Base-by-base conservation (phyloP, 1,139 yeast genomes). In the Candida mesenterica region DNA sequence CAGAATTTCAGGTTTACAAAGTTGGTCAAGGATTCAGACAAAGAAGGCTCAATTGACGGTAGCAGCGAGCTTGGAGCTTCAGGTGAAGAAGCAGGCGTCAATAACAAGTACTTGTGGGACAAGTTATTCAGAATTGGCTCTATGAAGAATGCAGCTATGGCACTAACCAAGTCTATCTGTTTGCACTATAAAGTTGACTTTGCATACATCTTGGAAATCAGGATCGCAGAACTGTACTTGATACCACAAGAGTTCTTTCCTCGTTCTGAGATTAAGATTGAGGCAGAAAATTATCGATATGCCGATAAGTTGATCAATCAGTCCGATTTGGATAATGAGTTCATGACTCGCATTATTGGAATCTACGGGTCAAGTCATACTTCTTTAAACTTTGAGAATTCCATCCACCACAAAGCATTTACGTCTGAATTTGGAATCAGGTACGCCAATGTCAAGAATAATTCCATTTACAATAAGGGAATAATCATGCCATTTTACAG, bases 171-270 rank as follows among this genome's bases (percentile, higher is more conserved):
- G 36, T 53, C 65, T 2, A 48, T 82, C 4, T 50, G 66, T 10
- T 57, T 57, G 3, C 55, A 61, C 23, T 60, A 69, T 37, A 60
- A 64, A 0, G 59, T 75, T 36, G 73, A 73, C 34, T 61, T 77
- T 38, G 82, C 75, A 0, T 79, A 77, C 47, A 61, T 82, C 12
- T 57, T 79, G 43, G 87, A 82, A 48, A 65, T 80, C 3, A 61
- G 82, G 39, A 64, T 72, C 3, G 68, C 75, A 6, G 80, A 75
- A 48, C 53, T 60, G 6, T 75, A 56, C 45, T 60, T 55, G 28
- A 65, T 77, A 9, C 52, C 59, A 5, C 39, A 57, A 4, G 69
- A 65, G 19, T 66, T 54, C 41, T 70, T 71, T 37, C 79, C 82
- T 0, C 37, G 44, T 4, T 57, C 43, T 33, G 57, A 60, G 19